Conservation (phyloP, 768 basidiomycete genomes). For the Kwoniella shandongensis region DNA sequence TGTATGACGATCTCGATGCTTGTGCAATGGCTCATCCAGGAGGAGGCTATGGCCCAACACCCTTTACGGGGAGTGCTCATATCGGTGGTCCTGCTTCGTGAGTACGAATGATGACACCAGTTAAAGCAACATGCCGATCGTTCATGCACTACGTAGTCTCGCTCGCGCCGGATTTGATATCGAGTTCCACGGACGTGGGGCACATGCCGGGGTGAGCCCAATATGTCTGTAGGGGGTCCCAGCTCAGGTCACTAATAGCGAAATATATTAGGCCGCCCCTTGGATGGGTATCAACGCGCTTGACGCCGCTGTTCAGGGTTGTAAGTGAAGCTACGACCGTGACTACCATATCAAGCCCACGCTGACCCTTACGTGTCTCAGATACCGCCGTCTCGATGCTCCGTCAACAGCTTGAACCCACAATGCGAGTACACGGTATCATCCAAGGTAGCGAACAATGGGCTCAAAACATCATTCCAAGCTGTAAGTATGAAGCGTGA, state of each 20-base stretch:
- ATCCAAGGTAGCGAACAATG: conserved; percentile 11
- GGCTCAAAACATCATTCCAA: conserved; percentile 68
- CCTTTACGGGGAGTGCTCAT: conserved; percentile 21
- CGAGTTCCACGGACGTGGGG: conserved; percentile 35
- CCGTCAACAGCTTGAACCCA: conserved; percentile 82
- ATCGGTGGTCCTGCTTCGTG: conserved; percentile 30
- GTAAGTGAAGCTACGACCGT: too few relatives aligned
- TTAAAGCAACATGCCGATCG: background rate
- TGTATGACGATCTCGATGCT: conserved; percentile 37
- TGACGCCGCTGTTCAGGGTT: conserved; percentile 70
- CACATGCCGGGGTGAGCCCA: conserved; percentile 47
- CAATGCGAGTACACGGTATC: conserved; percentile 58
- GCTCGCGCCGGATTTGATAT: conserved; percentile 38
- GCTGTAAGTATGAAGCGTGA: conserved; percentile 65
- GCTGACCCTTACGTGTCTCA: conserved; percentile 56
- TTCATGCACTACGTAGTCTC: too few relatives aligned
- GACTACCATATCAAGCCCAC: too few relatives aligned
- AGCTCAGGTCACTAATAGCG: background rate
- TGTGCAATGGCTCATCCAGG: conserved; percentile 46
- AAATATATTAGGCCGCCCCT: conserved; percentile 26
- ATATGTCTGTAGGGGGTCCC: too few relatives aligned
- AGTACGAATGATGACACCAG: background rate
- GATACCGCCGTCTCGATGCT: conserved; percentile 76
- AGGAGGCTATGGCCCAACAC: conserved; percentile 27
- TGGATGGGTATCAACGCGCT: conserved; percentile 33